Percentiles rank a stretch among this genome's conserved stretches.
Evolutionary conservation across 2,329 filamentous ascomycete species (phyloP).

Genomic region (Aphanoascus verrucosus): DNA sequence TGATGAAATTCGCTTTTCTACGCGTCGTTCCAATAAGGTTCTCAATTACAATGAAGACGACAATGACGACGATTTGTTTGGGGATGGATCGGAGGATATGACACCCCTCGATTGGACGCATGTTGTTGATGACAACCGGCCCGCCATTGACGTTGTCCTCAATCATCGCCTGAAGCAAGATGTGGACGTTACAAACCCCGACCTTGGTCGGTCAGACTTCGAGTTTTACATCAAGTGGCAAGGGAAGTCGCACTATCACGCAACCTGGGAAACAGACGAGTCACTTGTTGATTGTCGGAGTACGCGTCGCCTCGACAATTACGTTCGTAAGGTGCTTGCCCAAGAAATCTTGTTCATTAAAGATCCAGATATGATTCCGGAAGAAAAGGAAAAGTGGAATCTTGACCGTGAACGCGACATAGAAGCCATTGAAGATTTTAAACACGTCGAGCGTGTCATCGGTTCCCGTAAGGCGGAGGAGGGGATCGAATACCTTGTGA

Average conservation of each 20-base stretch:
- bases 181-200: conserved; percentile 33
- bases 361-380: conserved; percentile 62
- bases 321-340: conserved; percentile 72
- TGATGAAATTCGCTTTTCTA: conserved; percentile 84
- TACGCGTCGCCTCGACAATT: conserved; percentile 85
- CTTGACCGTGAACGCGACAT: conserved; percentile 87
- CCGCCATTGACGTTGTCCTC: conserved; percentile 82
- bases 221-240: conserved; percentile 96
- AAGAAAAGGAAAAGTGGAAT: conserved; percentile 87
- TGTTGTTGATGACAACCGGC: conserved; percentile 59
- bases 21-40: conserved; percentile 66
- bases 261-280: conserved; percentile 82
- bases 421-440: conserved; percentile 80
- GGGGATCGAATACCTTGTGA: conserved; percentile 80
- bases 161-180: conserved; percentile 72
- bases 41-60: conserved; percentile 60
- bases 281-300: conserved; percentile 67
- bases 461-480: conserved; percentile 69
- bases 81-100: conserved; percentile 47
- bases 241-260: conserved; percentile 85
- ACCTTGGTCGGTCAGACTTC: conserved; percentile 55
- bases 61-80: conserved; percentile 44
- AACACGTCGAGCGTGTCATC: conserved; percentile 86
- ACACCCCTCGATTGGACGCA: conserved; percentile 61
- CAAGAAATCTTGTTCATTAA: conserved; percentile 68